These are phyloP conservation scores for Penstemon barbatus DNA, from an alignment of 257 asterid species.

Conservation along the genomic window DNA sequence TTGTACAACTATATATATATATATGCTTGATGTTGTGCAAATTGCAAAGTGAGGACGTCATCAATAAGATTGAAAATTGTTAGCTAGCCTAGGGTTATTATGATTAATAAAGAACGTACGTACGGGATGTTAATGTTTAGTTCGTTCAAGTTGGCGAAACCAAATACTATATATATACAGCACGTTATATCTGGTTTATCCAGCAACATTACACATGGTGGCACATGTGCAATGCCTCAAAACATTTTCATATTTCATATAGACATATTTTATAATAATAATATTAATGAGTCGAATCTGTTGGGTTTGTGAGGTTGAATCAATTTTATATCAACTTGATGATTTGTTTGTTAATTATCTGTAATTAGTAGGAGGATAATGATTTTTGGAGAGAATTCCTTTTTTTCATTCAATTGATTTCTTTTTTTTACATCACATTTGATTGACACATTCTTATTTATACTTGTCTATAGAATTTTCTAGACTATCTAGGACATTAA, in stretches of 20 bases:
- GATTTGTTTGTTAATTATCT: no score
- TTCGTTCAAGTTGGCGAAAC: constrained; percentile 1
- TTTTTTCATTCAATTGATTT: no score
- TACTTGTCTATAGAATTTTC: no score
- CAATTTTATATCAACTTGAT: no score
- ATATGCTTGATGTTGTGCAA: neutral
- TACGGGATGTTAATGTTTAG: constrained; percentile 4
- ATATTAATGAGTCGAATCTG: neutral
- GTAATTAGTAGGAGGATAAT: no score
- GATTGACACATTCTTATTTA: no score
- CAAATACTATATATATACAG: neutral
- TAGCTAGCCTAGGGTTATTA: neutral
- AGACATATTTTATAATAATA: neutral
- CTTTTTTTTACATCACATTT: no score
- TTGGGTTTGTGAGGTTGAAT: no score
- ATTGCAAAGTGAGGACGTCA: neutral
- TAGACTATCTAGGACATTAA: no score
- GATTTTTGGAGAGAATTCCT: no score
- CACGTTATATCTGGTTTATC: neutral
- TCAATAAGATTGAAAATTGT: neutral
- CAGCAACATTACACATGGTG: constrained; percentile 22
- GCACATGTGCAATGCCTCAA: constrained; percentile 23
- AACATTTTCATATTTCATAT: neutral
- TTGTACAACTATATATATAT: neutral
- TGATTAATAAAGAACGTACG: neutral